These are phyloP conservation scores for Clonostachys rosea DNA, from an alignment of 2,329 filamentous ascomycete genomes.

Conservation along the genomic window DNA sequence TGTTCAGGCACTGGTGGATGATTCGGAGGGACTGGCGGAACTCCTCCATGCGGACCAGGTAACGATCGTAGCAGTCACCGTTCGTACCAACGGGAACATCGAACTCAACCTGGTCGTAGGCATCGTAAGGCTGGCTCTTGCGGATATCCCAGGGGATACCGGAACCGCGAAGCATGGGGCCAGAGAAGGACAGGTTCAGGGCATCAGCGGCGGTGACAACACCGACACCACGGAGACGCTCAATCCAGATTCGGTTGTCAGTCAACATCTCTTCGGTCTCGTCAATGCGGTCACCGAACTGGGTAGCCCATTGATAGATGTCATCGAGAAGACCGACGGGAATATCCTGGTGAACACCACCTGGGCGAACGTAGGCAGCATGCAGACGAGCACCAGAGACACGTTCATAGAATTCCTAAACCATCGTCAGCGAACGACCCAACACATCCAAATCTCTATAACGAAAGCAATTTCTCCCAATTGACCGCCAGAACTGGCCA, in stretches of 20 bases:
- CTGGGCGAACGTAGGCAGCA: conserved; percentile 93
- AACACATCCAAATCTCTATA: too few relatives aligned
- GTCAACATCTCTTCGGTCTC: conserved; percentile 98
- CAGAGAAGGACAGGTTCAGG: conserved; percentile 94
- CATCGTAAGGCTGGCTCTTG: conserved; percentile 95
- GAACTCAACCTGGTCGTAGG: conserved; percentile 96
- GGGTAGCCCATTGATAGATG: conserved; percentile 99
- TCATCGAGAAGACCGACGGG: conserved; percentile 92
- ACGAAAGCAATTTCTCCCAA: too few relatives aligned
- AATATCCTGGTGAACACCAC: conserved; percentile 93
- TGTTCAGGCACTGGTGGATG: conserved; percentile 97
- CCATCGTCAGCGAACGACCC: background rate
- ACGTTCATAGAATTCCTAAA: conserved; percentile 98
- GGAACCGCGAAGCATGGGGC: conserved; percentile 96
- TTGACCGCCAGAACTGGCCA: too few relatives aligned
- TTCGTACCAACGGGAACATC: conserved; percentile 95
- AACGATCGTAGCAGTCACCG: conserved; percentile 98
- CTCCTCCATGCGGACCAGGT: conserved; percentile 99
- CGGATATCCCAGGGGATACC: conserved; percentile 95
- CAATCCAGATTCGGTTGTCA: conserved; percentile 99
- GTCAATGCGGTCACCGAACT: conserved; percentile 97
- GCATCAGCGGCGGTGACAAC: conserved; percentile 89
- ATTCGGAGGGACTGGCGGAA: conserved; percentile 98
- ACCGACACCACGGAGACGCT: conserved; percentile 84
- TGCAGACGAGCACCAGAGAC: conserved; percentile 97